Conservation (phyloP, 768 basidiomycete species). For the Paxillus involutus region DNA sequence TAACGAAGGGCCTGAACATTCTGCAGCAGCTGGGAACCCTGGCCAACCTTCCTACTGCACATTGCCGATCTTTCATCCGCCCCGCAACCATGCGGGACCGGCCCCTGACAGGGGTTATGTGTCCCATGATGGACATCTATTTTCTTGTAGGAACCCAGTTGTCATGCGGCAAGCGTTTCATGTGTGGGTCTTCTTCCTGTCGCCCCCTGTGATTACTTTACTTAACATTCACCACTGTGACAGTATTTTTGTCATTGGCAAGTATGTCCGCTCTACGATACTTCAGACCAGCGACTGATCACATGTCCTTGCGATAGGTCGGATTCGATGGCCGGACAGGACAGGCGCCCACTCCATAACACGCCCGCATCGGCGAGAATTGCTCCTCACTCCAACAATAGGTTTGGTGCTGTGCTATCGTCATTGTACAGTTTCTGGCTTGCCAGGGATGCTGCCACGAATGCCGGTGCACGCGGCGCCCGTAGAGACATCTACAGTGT, state of each 20-base stretch:
- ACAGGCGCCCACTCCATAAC: constrained; percentile 39
- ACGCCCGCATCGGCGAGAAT: constrained; percentile 39
- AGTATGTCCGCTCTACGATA: constrained; percentile 19
- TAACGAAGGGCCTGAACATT: constrained; percentile 45
- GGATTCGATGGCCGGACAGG: constrained; percentile 40
- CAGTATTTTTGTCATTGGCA: constrained; percentile 48
- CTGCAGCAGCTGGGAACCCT: constrained; percentile 29
- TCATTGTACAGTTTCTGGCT: constrained; percentile 51
- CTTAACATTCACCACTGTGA: neutral
- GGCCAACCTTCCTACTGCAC: constrained; percentile 51
- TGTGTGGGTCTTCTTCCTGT: constrained; percentile 38
- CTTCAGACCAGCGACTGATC: neutral
- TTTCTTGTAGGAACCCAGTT: constrained; percentile 48
- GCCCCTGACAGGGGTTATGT: constrained; percentile 39
- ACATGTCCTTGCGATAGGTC: constrained; percentile 34
- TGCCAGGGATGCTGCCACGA: constrained; percentile 40
- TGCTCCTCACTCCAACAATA: constrained; percentile 33
- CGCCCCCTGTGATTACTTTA: no score
- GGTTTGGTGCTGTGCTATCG: constrained; percentile 53
- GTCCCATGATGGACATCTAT: constrained; percentile 52
- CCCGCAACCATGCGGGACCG: constrained; percentile 20
- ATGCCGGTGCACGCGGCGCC: constrained; percentile 28
- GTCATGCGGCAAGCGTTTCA: constrained; percentile 51
- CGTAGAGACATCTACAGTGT: constrained; percentile 45
- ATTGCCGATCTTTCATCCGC: constrained; percentile 49